Base-by-base conservation (phyloP, 2,329 filamentous ascomycete species). In the Plectosphaerella cucumerina region DNA sequence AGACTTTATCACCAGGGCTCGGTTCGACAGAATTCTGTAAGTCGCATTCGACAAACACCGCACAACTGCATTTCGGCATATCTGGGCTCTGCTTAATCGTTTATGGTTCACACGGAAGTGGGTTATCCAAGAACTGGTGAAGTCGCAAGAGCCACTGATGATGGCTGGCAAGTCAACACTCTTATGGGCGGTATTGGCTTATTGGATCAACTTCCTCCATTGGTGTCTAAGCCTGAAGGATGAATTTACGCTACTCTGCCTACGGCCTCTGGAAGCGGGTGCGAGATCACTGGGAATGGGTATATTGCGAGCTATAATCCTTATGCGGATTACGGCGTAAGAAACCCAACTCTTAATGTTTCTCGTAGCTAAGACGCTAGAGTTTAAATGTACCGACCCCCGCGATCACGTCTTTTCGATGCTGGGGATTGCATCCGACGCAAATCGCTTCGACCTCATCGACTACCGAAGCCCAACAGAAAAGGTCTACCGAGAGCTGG, bases 51-150 rank as follows among this genome's bases (percentile, higher is more conserved):
- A 23, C 44, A 47, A 23, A 6, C 2, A 47, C 44, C 23, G 5
- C 21, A 6, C 22, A 47, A 23, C 44, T 47, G 44, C 44, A n/a
- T 47, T 47, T 31, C 44, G 31, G 33, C 44, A 47, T 47, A 47
- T 47, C 17, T 47, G 44, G 44, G 44, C 22, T 47, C 44, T 47
- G 20, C 44, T 47, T 23, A 47, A 47, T 23, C 44, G 44, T 47
- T 23, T 23, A 23, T 47, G 44, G 44, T 47, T 47, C 33, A 18
- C 44, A 47, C 44, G 44, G 44, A 47, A 47, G 31, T 47, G 44
- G 44, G 20, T 47, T 23, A 47, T 47, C 20, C 44, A 47, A 47
- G 44, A 47, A 23, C 44, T 47, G 31, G 44, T 47, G 21, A 47
- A 47, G 23, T 47, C 44, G 23, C 44, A 47, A 47, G 33, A 15